phyloP scores from a whole-genome alignment of 805 yeast genomes.

The Sungouiella blattae region DNA sequence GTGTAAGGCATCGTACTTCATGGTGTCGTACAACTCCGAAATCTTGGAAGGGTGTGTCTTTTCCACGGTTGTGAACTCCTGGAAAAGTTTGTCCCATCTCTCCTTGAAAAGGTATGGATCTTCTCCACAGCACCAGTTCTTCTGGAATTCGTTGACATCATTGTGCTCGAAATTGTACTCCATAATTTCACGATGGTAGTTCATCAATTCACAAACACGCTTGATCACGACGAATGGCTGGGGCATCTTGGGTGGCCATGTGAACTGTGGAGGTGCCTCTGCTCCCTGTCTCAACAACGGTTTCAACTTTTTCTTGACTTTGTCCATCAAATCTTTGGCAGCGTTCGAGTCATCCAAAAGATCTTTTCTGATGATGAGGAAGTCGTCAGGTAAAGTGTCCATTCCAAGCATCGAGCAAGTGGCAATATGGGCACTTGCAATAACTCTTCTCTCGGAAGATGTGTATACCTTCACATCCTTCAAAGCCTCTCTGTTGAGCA shows the following conservation, averaged over 20 bases:
- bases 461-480: constrained; percentile 85
- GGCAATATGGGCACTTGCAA: constrained; percentile 87
- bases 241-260: constrained; percentile 99
- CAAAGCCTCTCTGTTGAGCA: constrained; percentile 79
- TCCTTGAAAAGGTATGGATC: constrained; percentile 87
- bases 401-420: constrained; percentile 70
- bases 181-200: constrained; percentile 81
- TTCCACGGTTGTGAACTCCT: constrained; percentile 87
- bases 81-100: constrained; percentile 95
- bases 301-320: constrained; percentile 92
- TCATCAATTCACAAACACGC: constrained; percentile 93
- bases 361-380: constrained; percentile 81
- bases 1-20: constrained; percentile 97
- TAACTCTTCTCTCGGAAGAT: constrained; percentile 91
- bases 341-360: constrained; percentile 95
- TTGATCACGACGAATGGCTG: constrained; percentile 93
- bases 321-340: constrained; percentile 96
- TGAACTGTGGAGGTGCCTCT: constrained; percentile 94
- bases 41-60: constrained; percentile 97
- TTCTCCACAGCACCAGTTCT: constrained; percentile 94
- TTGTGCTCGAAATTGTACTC: constrained; percentile 68
- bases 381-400: constrained; percentile 67
- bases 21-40: constrained; percentile 93
- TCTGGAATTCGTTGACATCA: constrained; percentile 66
- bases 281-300: constrained; percentile 93